Conservation (phyloP, 2,329 filamentous ascomycete species). For the Diaporthe eres region DNA sequence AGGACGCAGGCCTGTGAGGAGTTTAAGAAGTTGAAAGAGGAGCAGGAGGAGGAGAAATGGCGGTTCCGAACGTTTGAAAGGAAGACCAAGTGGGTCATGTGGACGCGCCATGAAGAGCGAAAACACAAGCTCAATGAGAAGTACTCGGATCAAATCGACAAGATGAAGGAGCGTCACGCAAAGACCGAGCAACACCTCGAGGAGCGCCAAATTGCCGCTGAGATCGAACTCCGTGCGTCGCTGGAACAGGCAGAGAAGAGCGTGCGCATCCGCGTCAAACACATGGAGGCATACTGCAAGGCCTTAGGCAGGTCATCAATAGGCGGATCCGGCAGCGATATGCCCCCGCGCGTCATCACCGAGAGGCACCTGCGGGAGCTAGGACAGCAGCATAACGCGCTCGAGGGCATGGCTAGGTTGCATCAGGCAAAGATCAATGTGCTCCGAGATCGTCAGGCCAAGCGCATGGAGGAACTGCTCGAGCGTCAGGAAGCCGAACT, state of each 20-base stretch:
- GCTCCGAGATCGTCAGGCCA: conserved; percentile 74
- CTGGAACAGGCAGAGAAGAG: conserved; percentile 71
- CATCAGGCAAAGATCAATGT: conserved; percentile 75
- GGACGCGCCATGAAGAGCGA: conserved; percentile 63
- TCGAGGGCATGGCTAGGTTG: conserved; percentile 71
- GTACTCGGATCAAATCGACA: conserved; percentile 63
- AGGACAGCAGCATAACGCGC: conserved; percentile 72
- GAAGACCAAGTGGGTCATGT: conserved; percentile 65
- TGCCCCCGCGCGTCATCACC: conserved; percentile 69
- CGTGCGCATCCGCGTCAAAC: conserved; percentile 70
- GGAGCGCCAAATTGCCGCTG: conserved; percentile 72
- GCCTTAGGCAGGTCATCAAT: conserved; percentile 60
- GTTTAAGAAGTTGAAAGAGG: conserved; percentile 59
- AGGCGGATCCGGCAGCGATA: conserved; percentile 45
- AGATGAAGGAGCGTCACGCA: conserved; percentile 68
- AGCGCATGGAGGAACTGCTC: conserved; percentile 71
- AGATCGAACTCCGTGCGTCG: conserved; percentile 69
- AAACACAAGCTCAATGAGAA: conserved; percentile 62
- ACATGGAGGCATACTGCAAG: conserved; percentile 78
- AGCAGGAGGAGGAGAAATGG: conserved; percentile 65
- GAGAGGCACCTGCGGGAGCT: conserved; percentile 72
- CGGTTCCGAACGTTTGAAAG: conserved; percentile 66
- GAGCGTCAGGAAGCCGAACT: conserved; percentile 68
- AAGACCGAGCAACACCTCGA: conserved; percentile 70
- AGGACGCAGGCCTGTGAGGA: conserved; percentile 60